Percentiles rank a stretch among this genome's conserved stretches.
Conservation (phyloP, 2,329 filamentous ascomycete genomes). For the Fusarium coicis region DNA sequence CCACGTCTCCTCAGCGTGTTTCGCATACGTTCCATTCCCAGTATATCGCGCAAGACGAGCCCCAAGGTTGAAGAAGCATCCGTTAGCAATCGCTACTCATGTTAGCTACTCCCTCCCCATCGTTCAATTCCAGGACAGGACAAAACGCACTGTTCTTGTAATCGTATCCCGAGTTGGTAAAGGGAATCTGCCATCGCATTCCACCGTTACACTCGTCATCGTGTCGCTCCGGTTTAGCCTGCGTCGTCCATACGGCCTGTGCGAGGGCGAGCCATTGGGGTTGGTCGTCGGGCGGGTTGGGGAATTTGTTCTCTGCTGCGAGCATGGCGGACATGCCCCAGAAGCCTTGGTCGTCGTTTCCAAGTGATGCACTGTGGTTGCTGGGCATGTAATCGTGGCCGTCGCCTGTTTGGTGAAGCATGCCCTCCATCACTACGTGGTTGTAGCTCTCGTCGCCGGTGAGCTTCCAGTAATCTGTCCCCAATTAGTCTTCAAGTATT, state of each 20-base stretch:
- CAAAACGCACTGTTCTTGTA: conserved; percentile 74
- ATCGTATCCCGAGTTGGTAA: conserved; percentile 78
- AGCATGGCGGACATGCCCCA: conserved; percentile 76
- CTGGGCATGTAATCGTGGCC: conserved; percentile 68
- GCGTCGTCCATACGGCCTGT: conserved; percentile 75
- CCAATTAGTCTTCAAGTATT: background rate
- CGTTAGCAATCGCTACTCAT: conserved; percentile 65
- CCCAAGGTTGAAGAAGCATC: conserved; percentile 71
- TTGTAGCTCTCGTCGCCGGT: conserved; percentile 75
- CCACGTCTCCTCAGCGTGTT: conserved; percentile 70
- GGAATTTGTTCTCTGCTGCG: conserved; percentile 73
- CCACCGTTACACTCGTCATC: conserved; percentile 73
- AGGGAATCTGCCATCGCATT: conserved; percentile 81
- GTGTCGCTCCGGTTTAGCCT: conserved; percentile 71
- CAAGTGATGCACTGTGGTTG: conserved; percentile 68
- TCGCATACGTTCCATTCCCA: conserved; percentile 70
- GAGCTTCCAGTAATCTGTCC: conserved; percentile 70
- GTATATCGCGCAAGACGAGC: conserved; percentile 79
- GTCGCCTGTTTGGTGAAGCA: conserved; percentile 69
- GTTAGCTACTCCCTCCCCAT: background rate
- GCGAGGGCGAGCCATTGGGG: conserved; percentile 73
- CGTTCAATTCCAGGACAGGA: accelerated
- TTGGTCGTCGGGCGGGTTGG: conserved; percentile 63
- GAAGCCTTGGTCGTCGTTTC: conserved; percentile 78
- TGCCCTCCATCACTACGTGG: conserved; percentile 63